Conservation (phyloP, 1,139 yeast species). For the Yamadazyma epiphylla region DNA sequence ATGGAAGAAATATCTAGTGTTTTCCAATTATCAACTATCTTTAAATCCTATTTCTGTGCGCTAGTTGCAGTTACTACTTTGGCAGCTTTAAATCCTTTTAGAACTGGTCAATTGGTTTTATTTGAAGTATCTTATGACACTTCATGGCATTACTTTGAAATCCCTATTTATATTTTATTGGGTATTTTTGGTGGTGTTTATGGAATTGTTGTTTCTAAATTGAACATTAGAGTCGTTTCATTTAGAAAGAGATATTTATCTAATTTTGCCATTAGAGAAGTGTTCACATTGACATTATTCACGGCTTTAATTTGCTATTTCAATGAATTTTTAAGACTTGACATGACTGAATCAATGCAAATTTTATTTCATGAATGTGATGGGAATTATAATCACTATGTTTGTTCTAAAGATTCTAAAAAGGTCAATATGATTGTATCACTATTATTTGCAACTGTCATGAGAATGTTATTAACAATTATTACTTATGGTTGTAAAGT, state of each 20-base stretch:
- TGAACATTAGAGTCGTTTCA: conserved; percentile 73
- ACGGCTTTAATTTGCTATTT: conserved; percentile 81
- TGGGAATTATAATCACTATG: conserved; percentile 21
- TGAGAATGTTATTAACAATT: conserved; percentile 69
- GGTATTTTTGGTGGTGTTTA: conserved; percentile 92
- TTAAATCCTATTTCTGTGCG: conserved; percentile 92
- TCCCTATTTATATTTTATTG: conserved; percentile 71
- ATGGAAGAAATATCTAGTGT: conserved; percentile 73
- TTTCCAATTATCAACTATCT: conserved; percentile 74
- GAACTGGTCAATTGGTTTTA: conserved; percentile 90
- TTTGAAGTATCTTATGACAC: conserved; percentile 85
- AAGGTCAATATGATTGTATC: conserved; percentile 38
- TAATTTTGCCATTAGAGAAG: conserved; percentile 65
- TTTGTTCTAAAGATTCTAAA: conserved; percentile 48
- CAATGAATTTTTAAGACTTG: conserved; percentile 74
- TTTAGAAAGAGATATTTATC: conserved; percentile 70
- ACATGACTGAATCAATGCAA: conserved; percentile 97
- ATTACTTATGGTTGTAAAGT: conserved; percentile 89
- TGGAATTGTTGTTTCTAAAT: conserved; percentile 77
- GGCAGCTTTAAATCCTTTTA: conserved; percentile 77
- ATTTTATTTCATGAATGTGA: conserved; percentile 83
- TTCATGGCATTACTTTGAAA: conserved; percentile 83
- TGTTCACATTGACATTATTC: conserved; percentile 57
- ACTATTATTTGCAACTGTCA: conserved; percentile 64
- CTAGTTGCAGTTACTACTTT: conserved; percentile 81